These are phyloP conservation scores for Moricandia moricandioides DNA, from an alignment of 345 rosid species.

Conservation along the genomic window DNA sequence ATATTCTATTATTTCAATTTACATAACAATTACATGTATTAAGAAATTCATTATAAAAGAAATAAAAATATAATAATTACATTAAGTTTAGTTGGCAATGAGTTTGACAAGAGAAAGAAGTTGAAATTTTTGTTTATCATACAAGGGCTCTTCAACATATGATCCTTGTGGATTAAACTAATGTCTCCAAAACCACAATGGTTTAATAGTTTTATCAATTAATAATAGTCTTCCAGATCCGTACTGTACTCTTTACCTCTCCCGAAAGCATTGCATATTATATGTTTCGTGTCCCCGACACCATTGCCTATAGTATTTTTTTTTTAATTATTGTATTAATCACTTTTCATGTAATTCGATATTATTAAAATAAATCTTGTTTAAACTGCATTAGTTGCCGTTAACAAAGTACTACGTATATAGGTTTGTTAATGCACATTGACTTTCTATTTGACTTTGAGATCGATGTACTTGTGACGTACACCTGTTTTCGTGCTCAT, in stretches of 20 bases:
- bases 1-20: no score
- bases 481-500: conserved; percentile 22
- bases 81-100: neutral
- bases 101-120: neutral
- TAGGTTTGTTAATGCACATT: conserved; percentile 18
- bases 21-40: no score
- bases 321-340: neutral
- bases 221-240: conserved; percentile 20
- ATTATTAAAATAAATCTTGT: neutral
- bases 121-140: neutral
- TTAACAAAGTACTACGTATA: neutral
- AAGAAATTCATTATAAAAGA: neutral
- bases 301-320: neutral
- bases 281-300: conserved; percentile 16
- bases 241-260: conserved; percentile 29
- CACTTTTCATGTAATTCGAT: neutral
- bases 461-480: conserved; percentile 20
- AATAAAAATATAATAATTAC: neutral
- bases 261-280: conserved; percentile 6
- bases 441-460: conserved; percentile 24
- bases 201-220: neutral
- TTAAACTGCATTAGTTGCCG: neutral
- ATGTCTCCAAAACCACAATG: neutral
- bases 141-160: neutral
- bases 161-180: neutral